phyloP scores from a whole-genome alignment of 257 asterid species.

The Plantago elongata region DNA sequence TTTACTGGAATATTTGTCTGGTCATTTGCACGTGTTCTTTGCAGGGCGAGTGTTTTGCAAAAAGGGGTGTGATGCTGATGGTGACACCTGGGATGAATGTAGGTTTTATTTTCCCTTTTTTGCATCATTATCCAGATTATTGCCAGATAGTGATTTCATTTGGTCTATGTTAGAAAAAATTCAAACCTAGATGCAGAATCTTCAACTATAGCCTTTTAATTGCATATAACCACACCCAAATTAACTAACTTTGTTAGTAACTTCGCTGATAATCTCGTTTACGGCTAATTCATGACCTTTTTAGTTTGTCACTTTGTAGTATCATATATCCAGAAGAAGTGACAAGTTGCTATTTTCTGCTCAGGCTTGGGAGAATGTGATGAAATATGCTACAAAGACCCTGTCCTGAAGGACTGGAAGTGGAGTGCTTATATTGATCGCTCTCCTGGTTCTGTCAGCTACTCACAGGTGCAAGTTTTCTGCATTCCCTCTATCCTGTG shows the following conservation, averaged over 20 bases:
- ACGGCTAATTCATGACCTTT: neutral
- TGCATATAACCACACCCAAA: neutral
- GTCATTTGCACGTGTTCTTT: constrained; percentile 21
- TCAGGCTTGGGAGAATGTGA: constrained; percentile 80
- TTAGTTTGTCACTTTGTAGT: neutral
- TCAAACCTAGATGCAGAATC: neutral
- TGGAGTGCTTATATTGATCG: constrained; percentile 98
- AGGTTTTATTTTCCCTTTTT: constrained; percentile 32
- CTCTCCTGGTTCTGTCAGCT: constrained; percentile 85
- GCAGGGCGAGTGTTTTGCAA: constrained; percentile 94
- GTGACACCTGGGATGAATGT: constrained; percentile 81
- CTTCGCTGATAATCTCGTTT: neutral
- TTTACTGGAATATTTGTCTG: constrained; percentile 7
- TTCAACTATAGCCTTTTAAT: neutral
- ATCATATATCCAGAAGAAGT: neutral
- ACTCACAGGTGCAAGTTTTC: constrained; percentile 55
- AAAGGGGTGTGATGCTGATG: constrained; percentile 84
- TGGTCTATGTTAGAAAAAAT: neutral
- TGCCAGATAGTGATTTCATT: neutral
- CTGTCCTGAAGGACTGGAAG: constrained; percentile 77
- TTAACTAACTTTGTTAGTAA: neutral
- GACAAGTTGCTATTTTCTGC: constrained; percentile 4
- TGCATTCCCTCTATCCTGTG: neutral
- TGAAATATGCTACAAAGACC: constrained; percentile 88
- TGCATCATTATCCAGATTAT: constrained; percentile 22